phyloP scores from a whole-genome alignment of 1,139 yeast genomes.

The Pneumocystis oryctolagi region DNA sequence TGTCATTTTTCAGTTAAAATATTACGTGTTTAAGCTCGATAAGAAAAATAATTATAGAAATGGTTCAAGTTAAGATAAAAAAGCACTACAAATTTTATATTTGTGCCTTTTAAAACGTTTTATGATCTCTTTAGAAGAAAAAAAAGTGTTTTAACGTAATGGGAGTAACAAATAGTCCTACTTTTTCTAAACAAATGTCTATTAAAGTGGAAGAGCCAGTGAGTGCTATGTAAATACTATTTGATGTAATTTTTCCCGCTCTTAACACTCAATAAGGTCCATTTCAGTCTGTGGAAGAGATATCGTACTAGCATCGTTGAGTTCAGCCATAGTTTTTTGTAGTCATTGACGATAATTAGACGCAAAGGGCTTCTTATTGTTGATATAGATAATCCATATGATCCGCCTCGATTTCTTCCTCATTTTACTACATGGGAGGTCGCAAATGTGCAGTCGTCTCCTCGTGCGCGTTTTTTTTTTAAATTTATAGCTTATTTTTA shows the following conservation, averaged over 20 bases:
- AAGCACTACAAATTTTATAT: not conserved
- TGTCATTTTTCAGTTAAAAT: constrained; percentile 13
- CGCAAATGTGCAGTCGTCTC: constrained; percentile 97
- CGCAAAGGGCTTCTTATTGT: constrained; percentile 73
- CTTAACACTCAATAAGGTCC: constrained; percentile 23
- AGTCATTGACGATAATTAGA: constrained; percentile 17
- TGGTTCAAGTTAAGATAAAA: not conserved
- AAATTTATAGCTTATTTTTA: not conserved
- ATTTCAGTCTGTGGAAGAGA: constrained; percentile 86
- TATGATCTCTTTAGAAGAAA: not conserved
- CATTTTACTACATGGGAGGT: constrained; percentile 96
- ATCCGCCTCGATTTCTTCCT: constrained; percentile 85
- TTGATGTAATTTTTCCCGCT: not conserved
- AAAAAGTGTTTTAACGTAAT: not conserved
- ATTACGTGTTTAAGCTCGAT: not conserved
- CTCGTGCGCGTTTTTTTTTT: constrained; percentile 27
- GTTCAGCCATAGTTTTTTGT: constrained; percentile 1
- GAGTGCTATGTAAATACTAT: constrained; percentile 51
- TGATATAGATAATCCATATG: constrained; percentile 89
- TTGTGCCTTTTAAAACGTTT: not conserved
- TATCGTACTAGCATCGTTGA: constrained; percentile 68
- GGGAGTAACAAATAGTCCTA: constrained; percentile 4
- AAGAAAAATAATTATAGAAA: not conserved
- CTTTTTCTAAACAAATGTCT: constrained; percentile 53
- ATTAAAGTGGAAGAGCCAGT: constrained; percentile 83